Conservation (phyloP, 148 eudicot species). For the Suaeda aralocaspica region DNA sequence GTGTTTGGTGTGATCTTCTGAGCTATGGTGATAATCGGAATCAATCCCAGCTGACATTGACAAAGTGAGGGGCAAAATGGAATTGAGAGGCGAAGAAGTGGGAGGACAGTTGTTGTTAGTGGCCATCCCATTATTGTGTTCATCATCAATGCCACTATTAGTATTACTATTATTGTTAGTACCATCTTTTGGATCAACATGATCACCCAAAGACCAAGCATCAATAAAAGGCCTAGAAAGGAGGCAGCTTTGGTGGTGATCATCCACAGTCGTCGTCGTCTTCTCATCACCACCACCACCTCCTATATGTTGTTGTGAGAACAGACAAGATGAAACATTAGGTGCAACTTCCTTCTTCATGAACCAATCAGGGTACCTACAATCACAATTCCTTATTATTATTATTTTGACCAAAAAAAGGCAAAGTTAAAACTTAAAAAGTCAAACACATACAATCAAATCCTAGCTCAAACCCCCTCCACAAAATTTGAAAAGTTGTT, state of each 20-base stretch:
- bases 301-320: conserved; percentile 33
- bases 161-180: neutral
- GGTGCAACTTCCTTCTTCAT: conserved; percentile 47
- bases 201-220: conserved; percentile 54
- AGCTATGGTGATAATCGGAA: conserved; percentile 9
- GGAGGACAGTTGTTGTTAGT: conserved; percentile 22
- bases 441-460: conserved; percentile 9
- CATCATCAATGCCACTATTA: neutral
- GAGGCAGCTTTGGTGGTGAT: conserved; percentile 15
- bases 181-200: conserved; percentile 23
- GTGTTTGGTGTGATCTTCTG: conserved; percentile 2
- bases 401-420: neutral
- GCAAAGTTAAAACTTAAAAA: neutral
- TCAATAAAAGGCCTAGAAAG: conserved; percentile 66
- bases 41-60: conserved; percentile 49
- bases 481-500: neutral
- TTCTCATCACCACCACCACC: too few relatives aligned
- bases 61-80: conserved; percentile 46
- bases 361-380: conserved; percentile 58
- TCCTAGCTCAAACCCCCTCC: conserved; percentile 8
- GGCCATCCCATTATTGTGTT: neutral
- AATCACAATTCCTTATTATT: neutral
- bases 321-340: conserved; percentile 18
- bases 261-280: neutral
- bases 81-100: conserved; percentile 25